These are phyloP conservation scores for Volvariella surrecta DNA, from an alignment of 1,284 basidiomycete genomes.

Conservation along the genomic window DNA sequence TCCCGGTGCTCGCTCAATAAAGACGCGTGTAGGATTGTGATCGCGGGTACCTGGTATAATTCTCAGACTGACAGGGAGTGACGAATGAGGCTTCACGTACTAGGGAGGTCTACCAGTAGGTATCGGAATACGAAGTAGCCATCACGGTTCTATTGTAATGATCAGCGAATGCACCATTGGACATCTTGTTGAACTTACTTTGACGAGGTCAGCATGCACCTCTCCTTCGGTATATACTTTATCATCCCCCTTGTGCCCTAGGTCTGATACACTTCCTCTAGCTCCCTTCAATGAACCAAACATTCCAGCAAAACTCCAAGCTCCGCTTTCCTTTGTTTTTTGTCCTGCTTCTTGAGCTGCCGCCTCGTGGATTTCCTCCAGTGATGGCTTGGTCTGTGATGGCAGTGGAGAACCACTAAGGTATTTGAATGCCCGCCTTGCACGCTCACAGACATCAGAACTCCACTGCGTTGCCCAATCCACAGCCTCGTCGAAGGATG, in stretches of 20 bases:
- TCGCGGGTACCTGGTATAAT: slow-evolving; percentile 46
- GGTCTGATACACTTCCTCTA: slow-evolving; percentile 21
- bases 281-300: slow-evolving; percentile 57
- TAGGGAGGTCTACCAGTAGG: slow-evolving; percentile 70
- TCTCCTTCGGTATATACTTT: slow-evolving; percentile 63
- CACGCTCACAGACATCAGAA: slow-evolving; percentile 31
- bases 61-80: slow-evolving; percentile 4
- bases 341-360: slow-evolving; percentile 21
- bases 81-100: slow-evolving; percentile 32
- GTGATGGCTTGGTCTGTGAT: slow-evolving; percentile 9
- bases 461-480: slow-evolving; percentile 35
- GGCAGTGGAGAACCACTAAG: slow-evolving; percentile 43
- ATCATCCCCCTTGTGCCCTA: slow-evolving; percentile 25
- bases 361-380: neutral
- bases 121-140: slow-evolving; percentile 75
- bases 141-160: slow-evolving; percentile 47
- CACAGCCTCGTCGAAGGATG: slow-evolving; percentile 46
- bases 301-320: slow-evolving; percentile 53
- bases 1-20: slow-evolving; percentile 56
- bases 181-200: slow-evolving; percentile 33
- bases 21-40: slow-evolving; percentile 57
- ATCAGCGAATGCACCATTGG: slow-evolving; percentile 10
- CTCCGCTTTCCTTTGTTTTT: slow-evolving; percentile 29
- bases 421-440: slow-evolving; percentile 55
- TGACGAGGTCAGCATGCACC: slow-evolving; percentile 68